Conservation (phyloP, 257 asterid species). For the Ophiorrhiza pumila region DNA sequence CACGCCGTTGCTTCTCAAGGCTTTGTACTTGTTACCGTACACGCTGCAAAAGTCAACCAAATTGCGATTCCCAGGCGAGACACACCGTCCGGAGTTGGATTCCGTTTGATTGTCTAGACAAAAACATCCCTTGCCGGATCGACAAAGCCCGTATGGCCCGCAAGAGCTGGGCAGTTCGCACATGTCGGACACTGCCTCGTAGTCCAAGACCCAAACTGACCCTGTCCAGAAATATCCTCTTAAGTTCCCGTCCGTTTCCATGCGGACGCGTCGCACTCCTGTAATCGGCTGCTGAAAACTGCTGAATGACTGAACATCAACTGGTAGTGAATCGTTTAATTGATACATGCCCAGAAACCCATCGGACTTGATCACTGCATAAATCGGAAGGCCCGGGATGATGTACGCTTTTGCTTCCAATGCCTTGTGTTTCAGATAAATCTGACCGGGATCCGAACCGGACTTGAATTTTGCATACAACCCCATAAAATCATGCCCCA, state of each 20-base stretch:
- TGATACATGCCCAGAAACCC: conserved; percentile 88
- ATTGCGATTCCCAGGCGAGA: conserved; percentile 17
- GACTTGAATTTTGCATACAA: conserved; percentile 41
- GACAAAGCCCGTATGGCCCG: conserved; percentile 73
- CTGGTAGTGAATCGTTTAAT: conserved; percentile 57
- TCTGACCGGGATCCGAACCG: conserved; percentile 41
- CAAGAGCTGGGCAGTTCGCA: conserved; percentile 75
- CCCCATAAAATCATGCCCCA: conserved; percentile 68
- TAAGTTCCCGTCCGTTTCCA: conserved; percentile 77
- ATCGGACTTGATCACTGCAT: conserved; percentile 47
- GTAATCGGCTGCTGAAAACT: conserved; percentile 52
- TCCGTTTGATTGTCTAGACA: conserved; percentile 56
- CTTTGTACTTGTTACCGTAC: conserved; percentile 32
- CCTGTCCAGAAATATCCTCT: conserved; percentile 92
- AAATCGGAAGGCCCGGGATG: conserved; percentile 52
- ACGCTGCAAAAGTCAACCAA: conserved; percentile 54
- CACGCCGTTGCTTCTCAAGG: conserved; percentile 51
- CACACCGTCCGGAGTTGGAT: conserved; percentile 38
- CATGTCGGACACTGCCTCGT: conserved; percentile 51
- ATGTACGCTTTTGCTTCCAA: conserved; percentile 69
- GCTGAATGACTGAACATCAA: conserved; percentile 69
- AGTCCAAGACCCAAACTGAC: conserved; percentile 64
- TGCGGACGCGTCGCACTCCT: conserved; percentile 59
- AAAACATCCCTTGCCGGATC: conserved; percentile 58
- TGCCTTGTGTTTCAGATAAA: conserved; percentile 64